Evolutionary conservation across 306 rosid genomes (phyloP).

Genomic region (Glycine soja): DNA sequence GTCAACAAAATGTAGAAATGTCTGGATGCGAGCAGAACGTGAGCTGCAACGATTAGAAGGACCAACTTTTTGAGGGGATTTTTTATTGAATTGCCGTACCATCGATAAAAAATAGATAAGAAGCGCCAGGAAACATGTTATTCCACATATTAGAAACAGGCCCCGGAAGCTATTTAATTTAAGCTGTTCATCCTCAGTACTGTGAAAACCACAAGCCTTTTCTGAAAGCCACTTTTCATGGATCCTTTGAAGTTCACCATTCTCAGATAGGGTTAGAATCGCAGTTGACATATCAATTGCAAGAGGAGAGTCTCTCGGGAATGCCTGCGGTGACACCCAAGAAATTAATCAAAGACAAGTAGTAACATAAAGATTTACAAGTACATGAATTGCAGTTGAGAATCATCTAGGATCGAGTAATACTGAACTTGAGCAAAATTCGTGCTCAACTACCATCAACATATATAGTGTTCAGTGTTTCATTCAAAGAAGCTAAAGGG

Average conservation of each 20-base stretch:
- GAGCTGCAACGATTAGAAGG: constrained; percentile 40
- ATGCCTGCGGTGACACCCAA: constrained; percentile 60
- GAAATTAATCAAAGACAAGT: not conserved
- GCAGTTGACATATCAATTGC: constrained; percentile 85
- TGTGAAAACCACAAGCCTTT: constrained; percentile 64
- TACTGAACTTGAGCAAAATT: not conserved
- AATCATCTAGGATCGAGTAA: not conserved
- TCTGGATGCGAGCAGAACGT: constrained; percentile 60
- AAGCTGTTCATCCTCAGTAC: constrained; percentile 63
- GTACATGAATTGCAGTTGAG: no score
- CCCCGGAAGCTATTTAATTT: constrained; percentile 75
- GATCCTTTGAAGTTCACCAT: constrained; percentile 77
- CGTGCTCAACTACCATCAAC: not conserved
- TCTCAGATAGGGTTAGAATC: constrained; percentile 67
- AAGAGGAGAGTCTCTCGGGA: constrained; percentile 74
- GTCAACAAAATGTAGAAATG: constrained; percentile 70
- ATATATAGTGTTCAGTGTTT: not conserved
- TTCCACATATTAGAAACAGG: constrained; percentile 72
- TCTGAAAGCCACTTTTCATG: constrained; percentile 75
- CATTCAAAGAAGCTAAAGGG: not conserved
- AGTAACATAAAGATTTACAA: not conserved
- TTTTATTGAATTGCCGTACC: constrained; percentile 59
- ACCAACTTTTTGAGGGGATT: constrained; percentile 32
- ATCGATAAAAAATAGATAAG: constrained; percentile 55
- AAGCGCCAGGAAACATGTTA: constrained; percentile 69